Percentiles rank a stretch among this genome's conserved stretches.
These are phyloP conservation scores for Solanum virginianum DNA, from an alignment of 257 asterid species.

Conservation along the genomic window DNA sequence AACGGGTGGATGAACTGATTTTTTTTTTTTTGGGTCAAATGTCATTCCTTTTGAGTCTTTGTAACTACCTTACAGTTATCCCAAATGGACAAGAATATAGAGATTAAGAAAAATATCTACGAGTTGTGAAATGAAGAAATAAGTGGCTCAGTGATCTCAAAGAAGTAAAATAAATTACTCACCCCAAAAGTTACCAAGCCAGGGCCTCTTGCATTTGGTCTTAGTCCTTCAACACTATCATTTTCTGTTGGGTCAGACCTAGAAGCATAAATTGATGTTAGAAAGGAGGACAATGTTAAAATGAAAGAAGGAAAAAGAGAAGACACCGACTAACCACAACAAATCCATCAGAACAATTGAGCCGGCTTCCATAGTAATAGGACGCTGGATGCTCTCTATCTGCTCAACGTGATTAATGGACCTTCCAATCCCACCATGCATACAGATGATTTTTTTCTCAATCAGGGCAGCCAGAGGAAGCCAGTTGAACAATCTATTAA, in stretches of 20 bases:
- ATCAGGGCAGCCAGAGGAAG: slow-evolving; percentile 95
- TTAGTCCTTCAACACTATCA: slow-evolving; percentile 97
- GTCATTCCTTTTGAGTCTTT: background rate
- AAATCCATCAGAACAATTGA: slow-evolving; percentile 95
- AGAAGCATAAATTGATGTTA: slow-evolving; percentile 12
- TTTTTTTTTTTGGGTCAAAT: background rate
- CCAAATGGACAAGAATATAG: background rate
- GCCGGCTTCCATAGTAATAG: slow-evolving; percentile 98
- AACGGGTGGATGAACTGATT: background rate
- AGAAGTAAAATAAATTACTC: slow-evolving; percentile 11
- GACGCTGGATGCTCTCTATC: slow-evolving; percentile 93
- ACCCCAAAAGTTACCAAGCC: slow-evolving; percentile 99
- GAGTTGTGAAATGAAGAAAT: background rate
- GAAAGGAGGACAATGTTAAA: background rate
- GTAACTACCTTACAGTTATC: background rate
- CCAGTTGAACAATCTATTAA: slow-evolving; percentile 95
- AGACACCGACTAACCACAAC: slow-evolving; percentile 49
- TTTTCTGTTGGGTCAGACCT: slow-evolving; percentile 99
- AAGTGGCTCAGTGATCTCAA: background rate
- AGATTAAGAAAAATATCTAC: background rate
- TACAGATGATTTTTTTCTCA: slow-evolving; percentile 91
- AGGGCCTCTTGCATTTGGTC: slow-evolving; percentile 99
- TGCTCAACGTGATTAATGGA: slow-evolving; percentile 94
- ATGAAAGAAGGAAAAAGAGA: background rate
- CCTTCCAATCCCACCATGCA: slow-evolving; percentile 99